These are phyloP conservation scores for Clarireedia monteithiana DNA, from an alignment of 2,329 filamentous ascomycete genomes.

Conservation along the genomic window DNA sequence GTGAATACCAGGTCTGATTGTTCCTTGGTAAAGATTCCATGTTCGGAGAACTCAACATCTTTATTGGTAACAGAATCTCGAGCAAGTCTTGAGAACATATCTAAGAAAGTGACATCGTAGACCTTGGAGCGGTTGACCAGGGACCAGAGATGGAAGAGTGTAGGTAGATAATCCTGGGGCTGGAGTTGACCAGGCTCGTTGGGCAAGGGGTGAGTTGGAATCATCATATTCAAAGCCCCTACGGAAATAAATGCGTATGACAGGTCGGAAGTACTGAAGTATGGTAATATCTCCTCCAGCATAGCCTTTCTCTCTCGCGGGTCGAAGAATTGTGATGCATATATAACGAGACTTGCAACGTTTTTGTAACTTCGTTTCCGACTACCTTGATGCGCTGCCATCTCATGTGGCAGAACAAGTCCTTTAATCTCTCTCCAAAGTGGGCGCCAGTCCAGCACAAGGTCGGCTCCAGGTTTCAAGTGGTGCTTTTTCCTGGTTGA, in stretches of 20 bases:
- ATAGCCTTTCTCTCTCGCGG: constrained; percentile 76
- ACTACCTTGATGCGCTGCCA: constrained; percentile 53
- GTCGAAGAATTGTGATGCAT: constrained; percentile 88
- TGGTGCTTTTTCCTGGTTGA: constrained; percentile 79
- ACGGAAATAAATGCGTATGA: constrained; percentile 91
- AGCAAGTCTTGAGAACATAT: constrained; percentile 80
- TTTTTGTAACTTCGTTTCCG: constrained; percentile 51
- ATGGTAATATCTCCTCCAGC: constrained; percentile 72
- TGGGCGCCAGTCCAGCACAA: constrained; percentile 88
- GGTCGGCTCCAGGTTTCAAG: constrained; percentile 78
- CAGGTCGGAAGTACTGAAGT: constrained; percentile 88
- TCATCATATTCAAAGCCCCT: constrained; percentile 74
- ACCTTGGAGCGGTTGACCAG: constrained; percentile 82
- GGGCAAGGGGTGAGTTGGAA: constrained; percentile 76
- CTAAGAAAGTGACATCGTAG: constrained; percentile 80
- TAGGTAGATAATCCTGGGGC: constrained; percentile 82
- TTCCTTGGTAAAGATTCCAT: constrained; percentile 86
- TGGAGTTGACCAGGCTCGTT: constrained; percentile 60
- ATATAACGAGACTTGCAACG: constrained; percentile 81
- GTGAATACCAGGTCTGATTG: constrained; percentile 93
- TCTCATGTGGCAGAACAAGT: constrained; percentile 80
- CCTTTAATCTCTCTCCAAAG: constrained; percentile 89
- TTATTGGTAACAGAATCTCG: constrained; percentile 70
- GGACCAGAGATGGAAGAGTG: constrained; percentile 95
- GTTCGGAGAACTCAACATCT: constrained; percentile 72